Percentiles rank a stretch among this genome's conserved stretches.
Evolutionary conservation across 2,329 filamentous ascomycete species (phyloP).

Genomic region (Colletotrichum noveboracense): DNA sequence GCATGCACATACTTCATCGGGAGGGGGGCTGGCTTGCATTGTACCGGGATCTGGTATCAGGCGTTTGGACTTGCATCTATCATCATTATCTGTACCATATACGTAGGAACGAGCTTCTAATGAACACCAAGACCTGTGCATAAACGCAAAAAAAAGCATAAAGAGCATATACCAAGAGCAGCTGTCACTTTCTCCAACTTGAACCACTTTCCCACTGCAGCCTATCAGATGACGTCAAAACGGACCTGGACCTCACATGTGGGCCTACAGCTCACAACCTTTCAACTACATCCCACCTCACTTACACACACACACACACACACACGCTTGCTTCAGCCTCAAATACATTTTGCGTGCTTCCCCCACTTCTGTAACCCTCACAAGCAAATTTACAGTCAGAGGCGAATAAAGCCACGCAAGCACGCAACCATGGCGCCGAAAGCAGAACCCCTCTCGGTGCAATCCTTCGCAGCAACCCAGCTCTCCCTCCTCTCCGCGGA

Average conservation of each 20-base stretch:
- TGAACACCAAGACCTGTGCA: background rate
- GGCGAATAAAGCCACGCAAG: too few relatives aligned
- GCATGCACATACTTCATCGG: background rate
- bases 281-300: background rate
- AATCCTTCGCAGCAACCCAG: slow-evolving; percentile 74
- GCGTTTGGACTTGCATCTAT: background rate
- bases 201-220: background rate
- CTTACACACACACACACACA: background rate
- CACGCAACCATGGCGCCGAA: slow-evolving; percentile 36
- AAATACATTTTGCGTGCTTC: too few relatives aligned
- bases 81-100: background rate
- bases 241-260: background rate
- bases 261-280: background rate
- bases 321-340: background rate
- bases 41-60: background rate
- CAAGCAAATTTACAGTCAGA: too few relatives aligned
- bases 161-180: background rate
- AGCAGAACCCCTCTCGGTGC: slow-evolving; percentile 60
- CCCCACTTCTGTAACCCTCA: too few relatives aligned
- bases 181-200: background rate
- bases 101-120: background rate
- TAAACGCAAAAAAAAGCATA: background rate
- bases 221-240: slow-evolving; percentile 22
- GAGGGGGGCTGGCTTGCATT: background rate
- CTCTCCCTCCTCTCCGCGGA: slow-evolving; percentile 74